Evolutionary conservation across 176 grass and related monocot genomes (phyloP).

Genomic region (Oryza rufipogon): DNA sequence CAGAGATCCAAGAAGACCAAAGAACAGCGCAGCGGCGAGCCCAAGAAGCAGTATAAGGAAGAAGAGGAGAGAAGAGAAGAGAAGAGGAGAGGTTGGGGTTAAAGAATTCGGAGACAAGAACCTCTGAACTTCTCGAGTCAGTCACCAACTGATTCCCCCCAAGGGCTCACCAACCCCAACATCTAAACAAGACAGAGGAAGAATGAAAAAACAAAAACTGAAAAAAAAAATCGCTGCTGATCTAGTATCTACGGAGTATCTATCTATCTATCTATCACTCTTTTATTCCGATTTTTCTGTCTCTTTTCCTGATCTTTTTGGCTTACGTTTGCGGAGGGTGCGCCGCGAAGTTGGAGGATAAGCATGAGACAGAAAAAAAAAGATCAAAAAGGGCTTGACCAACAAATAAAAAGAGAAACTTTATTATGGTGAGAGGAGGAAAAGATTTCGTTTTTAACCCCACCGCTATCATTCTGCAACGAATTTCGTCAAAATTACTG

Average conservation of each 20-base stretch:
- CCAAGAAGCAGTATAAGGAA: constrained; percentile 25
- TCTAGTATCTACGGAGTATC: neutral
- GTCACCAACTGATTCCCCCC: constrained; percentile 39
- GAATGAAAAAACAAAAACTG: neutral
- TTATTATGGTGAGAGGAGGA: neutral
- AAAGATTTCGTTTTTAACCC: constrained; percentile 8
- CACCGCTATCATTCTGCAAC: neutral
- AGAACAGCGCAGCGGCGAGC: constrained; percentile 10
- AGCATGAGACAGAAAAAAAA: neutral
- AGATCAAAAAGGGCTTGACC: neutral
- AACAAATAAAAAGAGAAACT: neutral
- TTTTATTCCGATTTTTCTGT: constrained; percentile 6
- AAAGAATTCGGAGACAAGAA: constrained; percentile 40
- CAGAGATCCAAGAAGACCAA: constrained; percentile 53
- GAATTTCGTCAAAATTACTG: constrained; percentile 2
- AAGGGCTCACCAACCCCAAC: constrained; percentile 41
- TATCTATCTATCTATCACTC: neutral
- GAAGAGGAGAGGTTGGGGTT: neutral
- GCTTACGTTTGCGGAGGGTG: constrained; percentile 31
- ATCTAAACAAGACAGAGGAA: constrained; percentile 9
- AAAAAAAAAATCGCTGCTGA: neutral
- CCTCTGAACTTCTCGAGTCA: neutral
- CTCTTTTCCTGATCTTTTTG: constrained; percentile 39
- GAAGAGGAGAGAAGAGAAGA: neutral
- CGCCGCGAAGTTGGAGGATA: constrained; percentile 26